A percentile compares a stretch with the other conserved stretches of the same genome.
Conservation (phyloP, 177 flowering plant species). For the Tripterygium wilfordii region DNA sequence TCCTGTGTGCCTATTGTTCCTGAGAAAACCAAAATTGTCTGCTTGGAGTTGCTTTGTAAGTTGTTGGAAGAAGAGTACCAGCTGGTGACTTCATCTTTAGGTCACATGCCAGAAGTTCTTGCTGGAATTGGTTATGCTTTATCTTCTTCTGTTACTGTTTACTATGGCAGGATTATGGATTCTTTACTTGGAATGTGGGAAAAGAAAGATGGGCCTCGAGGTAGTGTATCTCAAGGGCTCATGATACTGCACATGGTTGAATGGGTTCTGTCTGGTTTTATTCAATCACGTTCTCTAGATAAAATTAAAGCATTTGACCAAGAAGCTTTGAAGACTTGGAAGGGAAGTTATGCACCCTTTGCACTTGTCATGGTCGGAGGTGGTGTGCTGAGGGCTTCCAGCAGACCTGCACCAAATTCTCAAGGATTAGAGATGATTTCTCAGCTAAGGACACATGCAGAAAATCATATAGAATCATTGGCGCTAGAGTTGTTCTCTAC, state of each 20-base stretch:
- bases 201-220: conserved; percentile 30
- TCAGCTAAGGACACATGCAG: conserved; percentile 43
- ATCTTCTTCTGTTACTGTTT: conserved; percentile 32
- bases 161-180: conserved; percentile 40
- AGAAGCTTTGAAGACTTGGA: conserved; percentile 21
- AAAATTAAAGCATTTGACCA: conserved; percentile 30
- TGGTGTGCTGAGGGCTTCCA: conserved; percentile 62
- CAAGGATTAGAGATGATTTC: conserved; percentile 19
- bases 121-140: conserved; percentile 91
- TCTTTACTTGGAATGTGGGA: conserved; percentile 54
- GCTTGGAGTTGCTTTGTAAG: conserved; percentile 58
- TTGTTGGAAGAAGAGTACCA: conserved; percentile 42
- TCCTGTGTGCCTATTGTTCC: conserved; percentile 37
- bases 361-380: conserved; percentile 74
- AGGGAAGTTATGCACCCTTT: conserved; percentile 33
- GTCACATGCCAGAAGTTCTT: conserved; percentile 47
- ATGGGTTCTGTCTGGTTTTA: conserved; percentile 62
- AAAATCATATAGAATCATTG: conserved; percentile 41
- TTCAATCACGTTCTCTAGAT: conserved; percentile 27
- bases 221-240: conserved; percentile 44
- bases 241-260: conserved; percentile 77
- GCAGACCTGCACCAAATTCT: conserved; percentile 23
- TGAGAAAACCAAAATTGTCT: conserved; percentile 35
- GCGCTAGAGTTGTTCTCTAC: conserved; percentile 40
- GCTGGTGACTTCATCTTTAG: conserved; percentile 19